Evolutionary conservation across 176 grass and related monocot species (phyloP), one percentile per base, ranked within the genome.

Genomic region (Urochloa ruziziensis): DNA sequence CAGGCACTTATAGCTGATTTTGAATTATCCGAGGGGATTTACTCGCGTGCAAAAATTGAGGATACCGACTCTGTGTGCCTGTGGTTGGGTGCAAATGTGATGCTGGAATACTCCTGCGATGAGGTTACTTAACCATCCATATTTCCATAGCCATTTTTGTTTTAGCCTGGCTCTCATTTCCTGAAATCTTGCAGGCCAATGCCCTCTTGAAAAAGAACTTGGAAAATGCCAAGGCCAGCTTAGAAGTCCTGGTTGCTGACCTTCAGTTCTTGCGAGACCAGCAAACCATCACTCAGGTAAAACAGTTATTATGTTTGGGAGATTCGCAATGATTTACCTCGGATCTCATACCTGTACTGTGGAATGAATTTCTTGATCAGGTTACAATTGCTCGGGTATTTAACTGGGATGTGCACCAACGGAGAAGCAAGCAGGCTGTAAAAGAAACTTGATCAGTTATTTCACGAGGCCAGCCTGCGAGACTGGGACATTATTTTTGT

Each of bases 351-450:
- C 35, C 25, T 49, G 7, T 65, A 33, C n/a, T 21, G 3, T 61
- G 36, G 36, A 85, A 82, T 58, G 54, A n/a, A 40, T 29, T 48
- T 60, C 46, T 67, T 37, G 24, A 0, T 35, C 84, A 99, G 96
- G 96, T 99, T 81, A 99, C 93, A 34, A 92, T 94, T 39, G 96
- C 96, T 43, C 89, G 96, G 10, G 90, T 99, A 43, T 99, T 96
- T 79, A 99, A 99, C 70, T 99, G 96, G 96, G 96, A 99, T 49
- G 96, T 99, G 77, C 96, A 96, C 74, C 96, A 99, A 72, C 82
- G 96, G 83, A 94, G 93, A 89, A 94, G 62, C 67, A 99, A 94
- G 67, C 91, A 94, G 73, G 77, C 62, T 73, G 15, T 59, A 19
- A 91, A 91, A 56, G 93, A 95, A 80, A 77, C 80, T 27, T 93